Conservation (phyloP, 176 grass and related monocot species). For the Eragrostis curvula region DNA sequence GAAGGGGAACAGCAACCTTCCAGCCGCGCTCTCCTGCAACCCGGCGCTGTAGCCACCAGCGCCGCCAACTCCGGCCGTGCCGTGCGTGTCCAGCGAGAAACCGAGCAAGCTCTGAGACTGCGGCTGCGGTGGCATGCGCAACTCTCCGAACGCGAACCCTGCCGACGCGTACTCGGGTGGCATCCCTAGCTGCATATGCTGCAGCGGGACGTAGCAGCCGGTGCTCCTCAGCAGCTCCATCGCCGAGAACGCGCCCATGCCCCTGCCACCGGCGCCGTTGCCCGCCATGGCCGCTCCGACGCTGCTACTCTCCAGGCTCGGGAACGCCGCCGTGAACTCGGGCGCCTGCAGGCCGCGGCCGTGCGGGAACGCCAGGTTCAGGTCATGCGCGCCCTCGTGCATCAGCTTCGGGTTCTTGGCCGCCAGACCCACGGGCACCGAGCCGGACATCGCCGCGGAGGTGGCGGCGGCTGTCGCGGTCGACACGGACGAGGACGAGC, state of each 20-base stretch:
- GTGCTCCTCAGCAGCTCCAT: conserved; percentile 87
- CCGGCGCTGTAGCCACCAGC: conserved; percentile 39
- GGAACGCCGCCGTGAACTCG: conserved; percentile 67
- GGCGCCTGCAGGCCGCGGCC: conserved; percentile 53
- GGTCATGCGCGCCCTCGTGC: conserved; percentile 70
- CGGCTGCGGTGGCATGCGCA: conserved; percentile 53
- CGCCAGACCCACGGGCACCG: conserved; percentile 38
- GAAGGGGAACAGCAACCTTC: conserved; percentile 82
- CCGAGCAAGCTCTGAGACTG: conserved; percentile 51
- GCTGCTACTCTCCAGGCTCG: conserved; percentile 74
- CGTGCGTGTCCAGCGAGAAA: conserved; percentile 70
- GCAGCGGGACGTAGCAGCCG: conserved; percentile 63
- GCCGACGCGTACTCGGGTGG: conserved; percentile 60
- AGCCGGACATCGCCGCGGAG: conserved; percentile 46
- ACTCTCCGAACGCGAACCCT: conserved; percentile 63
- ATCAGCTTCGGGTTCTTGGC: conserved; percentile 75
- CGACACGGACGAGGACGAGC: conserved; percentile 56
- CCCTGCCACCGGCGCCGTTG: conserved; percentile 31
- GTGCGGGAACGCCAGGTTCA: conserved; percentile 87
- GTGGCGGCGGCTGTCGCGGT: conserved; percentile 36
- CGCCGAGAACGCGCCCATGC: conserved; percentile 68
- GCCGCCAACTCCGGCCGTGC: conserved; percentile 41
- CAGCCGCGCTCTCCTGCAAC: conserved; percentile 54
- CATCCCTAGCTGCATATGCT: conserved; percentile 60
- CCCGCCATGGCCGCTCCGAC: conserved; percentile 30